A percentile compares a stretch with the other conserved stretches of the same genome.
Evolutionary conservation across 139 green algal genomes (phyloP).

Genomic region (Spirogloea muscicola): DNA sequence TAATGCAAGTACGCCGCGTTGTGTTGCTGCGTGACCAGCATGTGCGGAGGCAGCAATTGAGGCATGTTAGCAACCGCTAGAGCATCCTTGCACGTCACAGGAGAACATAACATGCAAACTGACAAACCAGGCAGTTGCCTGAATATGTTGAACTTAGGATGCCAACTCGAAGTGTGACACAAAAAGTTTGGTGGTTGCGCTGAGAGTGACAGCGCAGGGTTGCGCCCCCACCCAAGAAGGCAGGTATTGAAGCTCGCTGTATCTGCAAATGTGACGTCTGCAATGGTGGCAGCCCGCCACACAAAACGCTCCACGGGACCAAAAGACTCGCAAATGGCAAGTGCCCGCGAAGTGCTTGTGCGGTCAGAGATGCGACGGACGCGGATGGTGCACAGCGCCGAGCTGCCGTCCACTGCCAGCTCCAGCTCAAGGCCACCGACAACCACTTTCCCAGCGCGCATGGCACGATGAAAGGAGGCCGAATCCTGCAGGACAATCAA

Average conservation of each 20-base stretch:
- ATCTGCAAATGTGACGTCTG: neutral
- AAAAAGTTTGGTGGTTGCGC: neutral
- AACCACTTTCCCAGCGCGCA: no score
- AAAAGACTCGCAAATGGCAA: neutral
- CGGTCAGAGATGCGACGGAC: no score
- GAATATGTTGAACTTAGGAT: neutral
- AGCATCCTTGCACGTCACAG: neutral
- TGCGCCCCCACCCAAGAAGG: neutral
- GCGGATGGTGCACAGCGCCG: no score
- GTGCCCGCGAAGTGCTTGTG: no score
- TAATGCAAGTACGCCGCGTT: no score
- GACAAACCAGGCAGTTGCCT: neutral
- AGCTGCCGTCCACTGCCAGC: no score
- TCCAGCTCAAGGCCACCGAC: no score
- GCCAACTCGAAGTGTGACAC: neutral
- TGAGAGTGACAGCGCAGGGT: neutral
- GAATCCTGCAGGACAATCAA: no score
- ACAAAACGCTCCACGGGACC: neutral
- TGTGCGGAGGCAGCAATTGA: no score
- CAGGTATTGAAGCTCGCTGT: neutral
- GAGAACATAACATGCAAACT: neutral
- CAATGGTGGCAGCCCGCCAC: neutral
- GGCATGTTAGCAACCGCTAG: no score
- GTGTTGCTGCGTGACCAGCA: no score
- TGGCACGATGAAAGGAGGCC: no score